Evolutionary conservation across 768 basidiomycete genomes (phyloP), one percentile per base, ranked within the genome.

Genomic region (Hemileccinum rubropunctum): DNA sequence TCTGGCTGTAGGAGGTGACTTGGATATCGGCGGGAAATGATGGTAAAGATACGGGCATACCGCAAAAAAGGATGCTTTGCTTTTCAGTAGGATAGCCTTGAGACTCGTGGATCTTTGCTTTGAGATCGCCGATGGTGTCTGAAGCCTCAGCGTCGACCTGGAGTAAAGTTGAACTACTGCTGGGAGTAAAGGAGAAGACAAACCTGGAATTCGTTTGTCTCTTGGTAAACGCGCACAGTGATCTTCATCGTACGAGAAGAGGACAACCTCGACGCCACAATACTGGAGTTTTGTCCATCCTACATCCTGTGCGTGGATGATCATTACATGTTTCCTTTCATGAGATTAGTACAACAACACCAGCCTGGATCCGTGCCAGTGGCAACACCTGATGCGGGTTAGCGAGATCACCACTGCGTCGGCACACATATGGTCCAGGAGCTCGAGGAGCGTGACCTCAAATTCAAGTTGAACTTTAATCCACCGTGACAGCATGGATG

Each of bases 61-160:
- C 48, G 12, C 40, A 37, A 43, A 37, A 49, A 13, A 49, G 33
- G 35, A 49, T 49, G 34, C 27, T 49, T 49, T 49, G 48, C 5
- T 42, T 37, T 9, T 49, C 48, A 40, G 43, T 21, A 4, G 15
- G 26, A 21, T 30, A 42, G 17, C 48, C 48, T 30, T 43, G 41
- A 18, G 41, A 17, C 15, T 27, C 34, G 20, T 49, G 41, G 35
- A 49, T 49, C 42, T 49, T 49, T 20, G 14, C 28, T 37, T 49
- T 49, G 48, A 49, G 35, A 9, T 42, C 27, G 26, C 18, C 18
- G 27, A 49, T 49, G 18, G 48, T 49, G 15, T 42, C 35, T 17
- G 48, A 42, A 6, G 41, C 34, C 15, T 43, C 48, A 4, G 42
- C 48, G 11, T 49, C 48, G 35, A 49, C 42, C 48, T 49, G 10